Conservation (phyloP, 2,329 filamentous ascomycete species). For the Coleophoma eucalyptorum region DNA sequence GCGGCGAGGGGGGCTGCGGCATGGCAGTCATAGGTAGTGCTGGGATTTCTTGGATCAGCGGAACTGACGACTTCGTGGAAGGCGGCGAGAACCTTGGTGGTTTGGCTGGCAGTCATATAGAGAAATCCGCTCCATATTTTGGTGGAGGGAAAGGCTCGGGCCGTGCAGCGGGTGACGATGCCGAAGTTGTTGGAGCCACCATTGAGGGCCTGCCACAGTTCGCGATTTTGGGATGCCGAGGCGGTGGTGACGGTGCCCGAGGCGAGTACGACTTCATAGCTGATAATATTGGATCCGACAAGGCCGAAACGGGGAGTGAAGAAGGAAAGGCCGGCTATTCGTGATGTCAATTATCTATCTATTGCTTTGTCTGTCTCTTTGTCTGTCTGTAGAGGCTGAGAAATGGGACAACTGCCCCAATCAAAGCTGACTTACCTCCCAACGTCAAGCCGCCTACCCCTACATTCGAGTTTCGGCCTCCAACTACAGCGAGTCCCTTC, state of each 20-base stretch:
- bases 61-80: slow-evolving; percentile 18
- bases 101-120: slow-evolving; percentile 20
- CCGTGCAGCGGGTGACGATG: slow-evolving; percentile 35
- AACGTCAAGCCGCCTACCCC: slow-evolving; percentile 35
- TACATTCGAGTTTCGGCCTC: slow-evolving; percentile 30
- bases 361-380: no score
- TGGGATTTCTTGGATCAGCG: neutral
- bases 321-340: no score
- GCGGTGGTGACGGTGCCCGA: slow-evolving; percentile 44
- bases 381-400: no score
- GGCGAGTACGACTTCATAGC: slow-evolving; percentile 48
- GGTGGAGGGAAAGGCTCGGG: neutral
- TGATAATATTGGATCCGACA: slow-evolving; percentile 43
- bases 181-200: slow-evolving; percentile 55
- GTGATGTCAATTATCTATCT: no score
- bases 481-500: slow-evolving; percentile 26
- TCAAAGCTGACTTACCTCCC: slow-evolving; percentile 24
- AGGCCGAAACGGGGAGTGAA: slow-evolving; percentile 39
- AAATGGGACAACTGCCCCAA: slow-evolving; percentile 21
- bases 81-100: slow-evolving; percentile 17
- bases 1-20: slow-evolving; percentile 24
- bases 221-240: slow-evolving; percentile 35
- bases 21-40: slow-evolving; percentile 11
- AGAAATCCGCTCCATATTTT: slow-evolving; percentile 31
- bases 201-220: slow-evolving; percentile 49